Conservation (phyloP, 148 eudicot species). For the Fagopyrum esculentum region DNA sequence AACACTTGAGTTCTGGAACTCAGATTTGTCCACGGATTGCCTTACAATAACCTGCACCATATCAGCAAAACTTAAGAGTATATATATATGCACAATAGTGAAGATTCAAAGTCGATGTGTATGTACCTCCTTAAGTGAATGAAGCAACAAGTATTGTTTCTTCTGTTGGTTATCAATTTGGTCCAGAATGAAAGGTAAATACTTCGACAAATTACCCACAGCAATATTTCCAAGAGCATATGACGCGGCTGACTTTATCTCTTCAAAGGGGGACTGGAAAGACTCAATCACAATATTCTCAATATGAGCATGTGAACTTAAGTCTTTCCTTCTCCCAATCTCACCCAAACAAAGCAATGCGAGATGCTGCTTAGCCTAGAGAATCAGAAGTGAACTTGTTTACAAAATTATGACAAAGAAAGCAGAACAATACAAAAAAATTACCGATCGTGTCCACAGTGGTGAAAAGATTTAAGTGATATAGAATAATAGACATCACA, state of each 20-base stretch:
- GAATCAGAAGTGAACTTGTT: not conserved
- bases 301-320: constrained; percentile 84
- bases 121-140: constrained; percentile 91
- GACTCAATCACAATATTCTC: constrained; percentile 92
- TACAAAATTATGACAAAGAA: not conserved
- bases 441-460: too few species aligned
- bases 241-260: constrained; percentile 97
- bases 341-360: constrained; percentile 95
- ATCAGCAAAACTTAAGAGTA: not conserved
- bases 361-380: constrained; percentile 90
- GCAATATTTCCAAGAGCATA: constrained; percentile 64
- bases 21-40: constrained; percentile 96
- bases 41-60: constrained; percentile 80
- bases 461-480: too few species aligned
- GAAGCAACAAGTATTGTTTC: constrained; percentile 88
- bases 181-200: constrained; percentile 87
- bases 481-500: too few species aligned
- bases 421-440: not conserved
- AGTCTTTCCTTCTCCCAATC: constrained; percentile 89
- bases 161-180: constrained; percentile 98
- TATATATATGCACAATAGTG: not conserved
- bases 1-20: constrained; percentile 92
- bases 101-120: constrained; percentile 8
- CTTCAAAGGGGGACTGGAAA: constrained; percentile 97
- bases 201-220: constrained; percentile 85